Conservation (phyloP, 305 asterid genomes). For the Fraxinus albicans region DNA sequence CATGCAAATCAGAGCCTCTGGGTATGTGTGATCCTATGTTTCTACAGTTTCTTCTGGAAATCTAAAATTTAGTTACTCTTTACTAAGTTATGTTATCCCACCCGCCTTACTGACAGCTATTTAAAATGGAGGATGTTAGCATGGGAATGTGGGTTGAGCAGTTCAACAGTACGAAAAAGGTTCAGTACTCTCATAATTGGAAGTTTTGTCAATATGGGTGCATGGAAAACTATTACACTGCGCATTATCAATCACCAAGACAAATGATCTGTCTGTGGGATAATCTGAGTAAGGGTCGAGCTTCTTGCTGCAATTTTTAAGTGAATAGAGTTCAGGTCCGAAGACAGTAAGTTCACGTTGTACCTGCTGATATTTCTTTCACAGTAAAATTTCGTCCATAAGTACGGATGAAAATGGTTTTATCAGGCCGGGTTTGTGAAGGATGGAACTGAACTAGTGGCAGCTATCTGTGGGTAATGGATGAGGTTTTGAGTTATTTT, state of each 20-base stretch:
- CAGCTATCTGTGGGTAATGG: background rate
- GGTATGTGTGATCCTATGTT: constrained; percentile 45
- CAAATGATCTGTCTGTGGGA: constrained; percentile 95
- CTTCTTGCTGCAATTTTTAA: constrained; percentile 85
- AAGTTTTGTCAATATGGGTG: constrained; percentile 95
- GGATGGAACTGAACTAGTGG: background rate
- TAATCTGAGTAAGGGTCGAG: constrained; percentile 66
- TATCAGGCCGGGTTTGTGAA: background rate
- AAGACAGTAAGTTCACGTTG: background rate
- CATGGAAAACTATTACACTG: constrained; percentile 81
- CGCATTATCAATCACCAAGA: constrained; percentile 95
- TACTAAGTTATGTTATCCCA: background rate
- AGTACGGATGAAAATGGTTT: background rate
- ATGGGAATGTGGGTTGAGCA: constrained; percentile 99
- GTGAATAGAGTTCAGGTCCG: background rate
- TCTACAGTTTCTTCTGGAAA: constrained; percentile 6
- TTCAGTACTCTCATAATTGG: constrained; percentile 78
- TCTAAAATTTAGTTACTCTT: constrained; percentile 7
- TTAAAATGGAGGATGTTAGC: constrained; percentile 99
- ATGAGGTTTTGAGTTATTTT: background rate
- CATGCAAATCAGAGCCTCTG: constrained; percentile 62
- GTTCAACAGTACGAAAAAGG: constrained; percentile 62
- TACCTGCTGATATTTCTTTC: constrained; percentile 3
- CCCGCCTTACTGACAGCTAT: constrained; percentile 48
- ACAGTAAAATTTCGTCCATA: constrained; percentile 5